phyloP scores from a whole-genome alignment of 352 stramenopile species.

The Phytophthora citricola region DNA sequence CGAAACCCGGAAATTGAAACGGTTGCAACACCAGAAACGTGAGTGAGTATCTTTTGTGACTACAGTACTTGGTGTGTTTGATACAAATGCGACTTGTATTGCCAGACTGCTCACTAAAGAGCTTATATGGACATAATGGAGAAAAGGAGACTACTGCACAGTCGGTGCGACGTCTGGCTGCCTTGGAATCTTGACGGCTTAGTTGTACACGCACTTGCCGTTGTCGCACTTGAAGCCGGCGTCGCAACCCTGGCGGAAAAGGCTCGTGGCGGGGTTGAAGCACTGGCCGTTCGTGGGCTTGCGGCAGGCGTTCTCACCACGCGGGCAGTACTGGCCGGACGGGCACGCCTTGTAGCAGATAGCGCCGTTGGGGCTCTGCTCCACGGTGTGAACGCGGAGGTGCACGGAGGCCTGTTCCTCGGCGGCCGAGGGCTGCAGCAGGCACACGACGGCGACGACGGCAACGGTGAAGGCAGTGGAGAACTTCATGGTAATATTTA shows the following conservation, averaged over 20 bases:
- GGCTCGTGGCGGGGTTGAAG: slow-evolving; percentile 43
- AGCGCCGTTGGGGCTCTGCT: slow-evolving; percentile 14
- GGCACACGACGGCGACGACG: slow-evolving; percentile 25
- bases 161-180: background rate
- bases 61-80: background rate
- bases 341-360: slow-evolving; percentile 32
- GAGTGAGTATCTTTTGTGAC: background rate
- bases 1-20: too few species aligned
- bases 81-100: slow-evolving; percentile 12
- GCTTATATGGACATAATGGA: slow-evolving; percentile 20
- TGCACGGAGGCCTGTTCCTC: slow-evolving; percentile 31
- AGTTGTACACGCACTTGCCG: slow-evolving; percentile 40
- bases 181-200: slow-evolving; percentile 13
- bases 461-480: slow-evolving; percentile 31
- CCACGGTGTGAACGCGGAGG: slow-evolving; percentile 35
- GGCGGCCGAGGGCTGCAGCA: slow-evolving; percentile 16
- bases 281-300: slow-evolving; percentile 18
- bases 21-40: background rate
- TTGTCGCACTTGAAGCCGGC: slow-evolving; percentile 41
- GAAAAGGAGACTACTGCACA: slow-evolving; percentile 7
- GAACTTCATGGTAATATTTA: slow-evolving; percentile 36
- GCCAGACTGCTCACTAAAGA: slow-evolving; percentile 8
- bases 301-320: slow-evolving; percentile 28
- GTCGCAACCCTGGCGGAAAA: slow-evolving; percentile 27
- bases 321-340: slow-evolving; percentile 31